Conservation (phyloP, 345 rosid genomes). For the Bruguiera gymnorhiza region DNA sequence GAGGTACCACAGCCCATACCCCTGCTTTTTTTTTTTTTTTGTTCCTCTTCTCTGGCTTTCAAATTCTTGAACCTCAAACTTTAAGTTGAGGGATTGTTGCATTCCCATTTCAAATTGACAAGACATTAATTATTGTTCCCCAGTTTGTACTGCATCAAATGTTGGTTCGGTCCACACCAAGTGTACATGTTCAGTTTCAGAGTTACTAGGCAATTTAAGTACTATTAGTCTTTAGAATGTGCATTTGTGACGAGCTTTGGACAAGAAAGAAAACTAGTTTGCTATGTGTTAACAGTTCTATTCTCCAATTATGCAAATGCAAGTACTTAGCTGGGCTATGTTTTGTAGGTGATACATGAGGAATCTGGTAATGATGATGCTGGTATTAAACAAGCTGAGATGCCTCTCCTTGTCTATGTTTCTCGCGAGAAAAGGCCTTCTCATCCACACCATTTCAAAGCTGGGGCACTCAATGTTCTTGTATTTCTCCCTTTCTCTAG, state of each 20-base stretch:
- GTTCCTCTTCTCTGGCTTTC: not conserved
- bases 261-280: too few species aligned
- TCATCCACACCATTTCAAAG: constrained; percentile 46
- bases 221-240: too few species aligned
- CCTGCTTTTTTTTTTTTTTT: not conserved
- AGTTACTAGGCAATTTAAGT: too few species aligned
- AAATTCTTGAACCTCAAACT: not conserved
- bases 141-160: too few species aligned
- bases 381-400: not conserved
- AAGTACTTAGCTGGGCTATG: not conserved
- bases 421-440: constrained; percentile 44
- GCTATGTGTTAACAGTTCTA: too few species aligned
- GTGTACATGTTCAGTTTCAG: too few species aligned
- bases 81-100: not conserved
- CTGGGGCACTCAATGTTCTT: constrained; percentile 53
- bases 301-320: too few species aligned
- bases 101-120: too few species aligned
- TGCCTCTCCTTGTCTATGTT: constrained; percentile 44
- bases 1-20: constrained; percentile 18
- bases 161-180: too few species aligned
- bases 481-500: constrained; percentile 21
- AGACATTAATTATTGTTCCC: too few species aligned
- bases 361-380: not conserved
- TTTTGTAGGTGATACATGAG: constrained; percentile 20
- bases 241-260: too few species aligned